Percentiles rank a stretch among this genome's conserved stretches.
phyloP scores from a whole-genome alignment of 78 protist species.

The Dictyostelium purpureum region DNA sequence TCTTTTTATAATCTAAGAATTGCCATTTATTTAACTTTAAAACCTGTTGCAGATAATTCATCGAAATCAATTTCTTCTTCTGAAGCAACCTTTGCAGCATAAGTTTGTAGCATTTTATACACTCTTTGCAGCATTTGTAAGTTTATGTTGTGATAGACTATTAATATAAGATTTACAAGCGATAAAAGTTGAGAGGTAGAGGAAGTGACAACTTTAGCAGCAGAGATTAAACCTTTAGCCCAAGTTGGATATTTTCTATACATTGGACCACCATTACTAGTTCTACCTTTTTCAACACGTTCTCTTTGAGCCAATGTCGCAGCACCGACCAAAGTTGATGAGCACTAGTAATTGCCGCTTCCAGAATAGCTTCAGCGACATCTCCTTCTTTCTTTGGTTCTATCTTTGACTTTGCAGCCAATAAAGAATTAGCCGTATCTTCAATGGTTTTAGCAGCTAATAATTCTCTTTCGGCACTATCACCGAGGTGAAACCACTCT shows the following conservation, averaged over 20 bases:
- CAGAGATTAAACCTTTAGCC: conserved; percentile 89
- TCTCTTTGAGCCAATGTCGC: conserved; percentile 88
- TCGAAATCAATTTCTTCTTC: conserved; percentile 63
- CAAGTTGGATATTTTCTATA: conserved; percentile 84
- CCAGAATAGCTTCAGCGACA: conserved; percentile 84
- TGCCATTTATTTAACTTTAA: conserved; percentile 79
- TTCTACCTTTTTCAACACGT: conserved; percentile 76
- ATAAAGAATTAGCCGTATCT: conserved; percentile 73
- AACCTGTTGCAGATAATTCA: conserved; percentile 46
- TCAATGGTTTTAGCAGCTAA: conserved; percentile 84
- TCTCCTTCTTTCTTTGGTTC: conserved; percentile 75
- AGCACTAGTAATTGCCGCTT: conserved; percentile 89
- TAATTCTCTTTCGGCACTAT: conserved; percentile 74
- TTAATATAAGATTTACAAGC: conserved; percentile 77
- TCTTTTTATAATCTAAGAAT: conserved; percentile 78
- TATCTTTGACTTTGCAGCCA: conserved; percentile 62
- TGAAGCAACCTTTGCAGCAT: conserved; percentile 44
- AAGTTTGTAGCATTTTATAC: conserved; percentile 61
- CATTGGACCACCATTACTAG: conserved; percentile 51
- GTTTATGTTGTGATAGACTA: conserved; percentile 81
- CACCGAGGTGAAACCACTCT: conserved; percentile 74
- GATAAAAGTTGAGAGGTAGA: conserved; percentile 87
- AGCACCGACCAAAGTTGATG: conserved; percentile 80
- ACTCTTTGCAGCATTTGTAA: conserved; percentile 57
- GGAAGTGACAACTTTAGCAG: conserved; percentile 86